phyloP scores from a whole-genome alignment of 164 flowering plant species.

The Santalum album region DNA sequence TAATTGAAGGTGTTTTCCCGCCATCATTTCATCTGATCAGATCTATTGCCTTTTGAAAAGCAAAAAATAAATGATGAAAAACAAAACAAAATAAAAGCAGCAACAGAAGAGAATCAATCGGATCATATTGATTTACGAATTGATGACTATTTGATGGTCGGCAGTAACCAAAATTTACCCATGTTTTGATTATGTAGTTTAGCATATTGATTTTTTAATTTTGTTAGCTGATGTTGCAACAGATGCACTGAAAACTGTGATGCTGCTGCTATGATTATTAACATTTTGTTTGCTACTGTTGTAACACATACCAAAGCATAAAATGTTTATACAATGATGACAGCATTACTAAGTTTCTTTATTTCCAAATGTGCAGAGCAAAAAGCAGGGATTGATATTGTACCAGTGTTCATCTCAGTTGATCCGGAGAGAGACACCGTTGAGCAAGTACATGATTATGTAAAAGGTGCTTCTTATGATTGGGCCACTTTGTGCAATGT shows the following conservation, averaged over 20 bases:
- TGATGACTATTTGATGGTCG: no score
- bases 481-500: neutral
- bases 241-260: neutral
- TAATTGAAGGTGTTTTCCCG: no score
- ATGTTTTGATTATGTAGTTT: no score
- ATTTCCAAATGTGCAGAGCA: slow-evolving; percentile 33
- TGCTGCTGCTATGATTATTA: neutral
- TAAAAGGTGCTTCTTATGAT: slow-evolving; percentile 51
- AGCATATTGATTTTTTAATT: neutral
- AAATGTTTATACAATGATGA: no score
- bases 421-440: slow-evolving; percentile 97
- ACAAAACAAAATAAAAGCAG: no score
- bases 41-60: no score
- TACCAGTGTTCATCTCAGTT: slow-evolving; percentile 85
- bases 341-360: no score
- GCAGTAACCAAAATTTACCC: no score
- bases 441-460: slow-evolving; percentile 85
- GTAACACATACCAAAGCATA: neutral
- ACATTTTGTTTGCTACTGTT: neutral
- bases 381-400: slow-evolving; percentile 57
- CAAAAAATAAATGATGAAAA: no score
- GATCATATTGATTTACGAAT: no score
- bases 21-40: no score
- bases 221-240: neutral
- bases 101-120: no score